Percentiles rank a stretch among this genome's conserved stretches.
Conservation (phyloP, 202 grass and related monocot species). For the Schoenoplectus triqueter region DNA sequence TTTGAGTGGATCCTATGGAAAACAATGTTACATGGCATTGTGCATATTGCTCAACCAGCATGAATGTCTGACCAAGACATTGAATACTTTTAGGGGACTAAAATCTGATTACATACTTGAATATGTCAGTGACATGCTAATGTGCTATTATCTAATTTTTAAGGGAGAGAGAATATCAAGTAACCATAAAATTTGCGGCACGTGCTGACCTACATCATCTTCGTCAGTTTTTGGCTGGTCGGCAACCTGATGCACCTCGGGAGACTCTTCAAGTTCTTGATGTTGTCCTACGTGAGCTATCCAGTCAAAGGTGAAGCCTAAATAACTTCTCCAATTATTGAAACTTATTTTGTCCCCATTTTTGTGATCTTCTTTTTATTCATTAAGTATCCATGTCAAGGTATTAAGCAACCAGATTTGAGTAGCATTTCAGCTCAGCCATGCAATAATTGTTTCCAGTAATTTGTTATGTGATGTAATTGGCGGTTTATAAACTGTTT, state of each 20-base stretch:
- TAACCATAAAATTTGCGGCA: slow-evolving; percentile 93
- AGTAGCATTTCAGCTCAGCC: slow-evolving; percentile 1
- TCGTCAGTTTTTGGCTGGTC: slow-evolving; percentile 81
- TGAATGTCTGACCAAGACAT: neutral
- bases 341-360: slow-evolving; percentile 5
- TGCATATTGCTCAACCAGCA: neutral
- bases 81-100: neutral
- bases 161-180: slow-evolving; percentile 89
- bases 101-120: neutral
- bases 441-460: slow-evolving; percentile 17
- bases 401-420: neutral
- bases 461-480: slow-evolving; percentile 33
- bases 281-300: slow-evolving; percentile 86
- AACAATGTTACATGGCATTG: neutral
- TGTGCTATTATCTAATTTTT: slow-evolving; percentile 16
- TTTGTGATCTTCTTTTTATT: neutral
- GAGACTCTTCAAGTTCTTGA: slow-evolving; percentile 97
- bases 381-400: slow-evolving; percentile 15
- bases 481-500: neutral
- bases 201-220: slow-evolving; percentile 93
- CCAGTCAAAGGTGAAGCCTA: slow-evolving; percentile 68
- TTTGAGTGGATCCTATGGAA: neutral
- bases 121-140: neutral
- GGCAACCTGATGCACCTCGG: slow-evolving; percentile 77
- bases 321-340: slow-evolving; percentile 33